phyloP scores from a whole-genome alignment of 306 rosid genomes.

The Boehmeria nivea region DNA sequence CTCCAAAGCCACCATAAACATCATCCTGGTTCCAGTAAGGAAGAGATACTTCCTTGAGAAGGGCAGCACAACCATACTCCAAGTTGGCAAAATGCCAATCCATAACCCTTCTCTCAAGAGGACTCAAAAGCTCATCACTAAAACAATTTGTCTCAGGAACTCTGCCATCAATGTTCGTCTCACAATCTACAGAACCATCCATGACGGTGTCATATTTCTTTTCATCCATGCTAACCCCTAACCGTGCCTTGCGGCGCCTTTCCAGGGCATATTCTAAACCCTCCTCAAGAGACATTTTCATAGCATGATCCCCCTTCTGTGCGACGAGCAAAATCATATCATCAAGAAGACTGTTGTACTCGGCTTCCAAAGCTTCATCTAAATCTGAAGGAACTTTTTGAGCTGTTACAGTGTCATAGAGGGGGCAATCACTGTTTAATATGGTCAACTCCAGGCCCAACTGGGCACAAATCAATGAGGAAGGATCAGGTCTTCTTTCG shows the following conservation, averaged over 20 bases:
- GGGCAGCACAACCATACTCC: slow-evolving; percentile 99
- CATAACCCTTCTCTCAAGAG: slow-evolving; percentile 98
- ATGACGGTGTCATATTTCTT: slow-evolving; percentile 29
- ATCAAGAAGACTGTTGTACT: slow-evolving; percentile 94
- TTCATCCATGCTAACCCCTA: slow-evolving; percentile 39
- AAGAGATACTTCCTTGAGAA: slow-evolving; percentile 87
- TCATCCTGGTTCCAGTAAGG: slow-evolving; percentile 99
- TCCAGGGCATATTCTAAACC: slow-evolving; percentile 90
- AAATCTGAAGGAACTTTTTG: slow-evolving; percentile 83
- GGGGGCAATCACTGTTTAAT: slow-evolving; percentile 94
- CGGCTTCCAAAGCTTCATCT: slow-evolving; percentile 95
- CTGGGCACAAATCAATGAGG: slow-evolving; percentile 93
- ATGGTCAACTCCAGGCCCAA: slow-evolving; percentile 89
- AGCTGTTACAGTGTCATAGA: slow-evolving; percentile 73
- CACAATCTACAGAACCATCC: slow-evolving; percentile 30
- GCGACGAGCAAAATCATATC: slow-evolving; percentile 84
- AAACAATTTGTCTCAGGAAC: slow-evolving; percentile 24
- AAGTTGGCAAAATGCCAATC: slow-evolving; percentile 99
- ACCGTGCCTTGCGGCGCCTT: slow-evolving; percentile 57
- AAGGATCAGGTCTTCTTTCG: slow-evolving; percentile 98
- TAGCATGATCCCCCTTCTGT: slow-evolving; percentile 76
- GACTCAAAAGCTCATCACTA: slow-evolving; percentile 67
- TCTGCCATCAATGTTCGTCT: slow-evolving; percentile 18
- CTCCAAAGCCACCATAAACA: slow-evolving; percentile 98
- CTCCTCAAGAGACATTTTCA: slow-evolving; percentile 92